Evolutionary conservation across 2,329 filamentous ascomycete genomes (phyloP).

Genomic region (Aureobasidium uvarum): DNA sequence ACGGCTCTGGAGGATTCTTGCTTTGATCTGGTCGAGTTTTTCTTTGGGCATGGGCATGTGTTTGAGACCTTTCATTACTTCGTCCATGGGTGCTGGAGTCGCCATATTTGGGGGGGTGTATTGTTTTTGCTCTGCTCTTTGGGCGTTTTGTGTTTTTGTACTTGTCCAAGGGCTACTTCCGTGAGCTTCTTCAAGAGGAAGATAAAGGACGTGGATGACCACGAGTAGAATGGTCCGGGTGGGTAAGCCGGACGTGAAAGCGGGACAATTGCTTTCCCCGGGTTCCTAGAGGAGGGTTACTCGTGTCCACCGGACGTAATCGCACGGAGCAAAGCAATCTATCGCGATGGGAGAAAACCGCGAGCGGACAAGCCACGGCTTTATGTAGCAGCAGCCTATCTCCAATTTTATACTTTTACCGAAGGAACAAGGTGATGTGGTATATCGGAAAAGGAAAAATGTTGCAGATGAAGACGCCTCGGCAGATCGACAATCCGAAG

Average conservation of each 20-base stretch:
- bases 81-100: background rate
- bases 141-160: background rate
- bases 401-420: background rate
- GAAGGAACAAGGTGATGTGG: slow-evolving; percentile 4
- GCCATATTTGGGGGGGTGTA: background rate
- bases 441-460: background rate
- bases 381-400: background rate
- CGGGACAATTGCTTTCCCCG: slow-evolving; percentile 9
- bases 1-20: background rate
- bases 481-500: background rate
- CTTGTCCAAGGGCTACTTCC: background rate
- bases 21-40: background rate
- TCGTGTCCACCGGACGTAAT: background rate
- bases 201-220: background rate
- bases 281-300: background rate
- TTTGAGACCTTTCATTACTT: background rate
- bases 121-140: background rate
- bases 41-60: background rate
- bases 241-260: background rate
- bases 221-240: background rate
- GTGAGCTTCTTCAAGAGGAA: background rate
- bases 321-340: background rate
- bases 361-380: background rate
- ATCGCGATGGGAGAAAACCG: background rate
- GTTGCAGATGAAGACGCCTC: background rate